A percentile compares a stretch with the other conserved stretches of the same genome.
Conservation (phyloP, 2,329 filamentous ascomycete genomes). For the Xylaria arbuscula region DNA sequence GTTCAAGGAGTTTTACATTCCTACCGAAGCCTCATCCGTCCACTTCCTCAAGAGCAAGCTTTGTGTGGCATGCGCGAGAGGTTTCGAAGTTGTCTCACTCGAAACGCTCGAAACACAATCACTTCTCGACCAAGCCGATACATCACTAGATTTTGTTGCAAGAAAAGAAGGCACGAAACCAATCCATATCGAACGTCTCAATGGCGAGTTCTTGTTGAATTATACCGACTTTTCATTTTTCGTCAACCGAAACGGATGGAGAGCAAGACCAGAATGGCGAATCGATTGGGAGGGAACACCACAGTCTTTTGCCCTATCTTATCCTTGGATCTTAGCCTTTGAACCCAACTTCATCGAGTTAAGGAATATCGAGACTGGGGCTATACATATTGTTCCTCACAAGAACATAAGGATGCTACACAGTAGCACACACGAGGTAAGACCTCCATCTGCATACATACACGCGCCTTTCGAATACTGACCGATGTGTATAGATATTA, state of each 20-base stretch:
- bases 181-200: constrained; percentile 96
- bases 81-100: constrained; percentile 96
- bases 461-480: constrained; percentile 30
- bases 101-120: constrained; percentile 99
- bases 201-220: constrained; percentile 96
- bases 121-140: constrained; percentile 95
- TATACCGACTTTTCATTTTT: constrained; percentile 99
- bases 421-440: constrained; percentile 94
- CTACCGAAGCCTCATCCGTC: constrained; percentile 96
- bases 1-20: constrained; percentile 99
- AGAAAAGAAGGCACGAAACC: constrained; percentile 93
- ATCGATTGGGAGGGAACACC: constrained; percentile 98
- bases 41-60: constrained; percentile 97
- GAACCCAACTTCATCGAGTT: constrained; percentile 98
- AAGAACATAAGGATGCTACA: constrained; percentile 98
- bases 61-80: constrained; percentile 93
- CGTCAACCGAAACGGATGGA: constrained; percentile 98
- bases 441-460: constrained; percentile 45
- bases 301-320: constrained; percentile 91
- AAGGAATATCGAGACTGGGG: constrained; percentile 91
- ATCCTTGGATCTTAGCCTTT: constrained; percentile 96
- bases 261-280: constrained; percentile 93
- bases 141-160: constrained; percentile 95
- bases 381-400: constrained; percentile 94
- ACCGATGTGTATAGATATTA: constrained; percentile 74